Percentiles rank a stretch among this genome's conserved stretches.
Evolutionary conservation across 371 early-diverging fungal genomes (phyloP).

Genomic region (Lichtheimia corymbifera): DNA sequence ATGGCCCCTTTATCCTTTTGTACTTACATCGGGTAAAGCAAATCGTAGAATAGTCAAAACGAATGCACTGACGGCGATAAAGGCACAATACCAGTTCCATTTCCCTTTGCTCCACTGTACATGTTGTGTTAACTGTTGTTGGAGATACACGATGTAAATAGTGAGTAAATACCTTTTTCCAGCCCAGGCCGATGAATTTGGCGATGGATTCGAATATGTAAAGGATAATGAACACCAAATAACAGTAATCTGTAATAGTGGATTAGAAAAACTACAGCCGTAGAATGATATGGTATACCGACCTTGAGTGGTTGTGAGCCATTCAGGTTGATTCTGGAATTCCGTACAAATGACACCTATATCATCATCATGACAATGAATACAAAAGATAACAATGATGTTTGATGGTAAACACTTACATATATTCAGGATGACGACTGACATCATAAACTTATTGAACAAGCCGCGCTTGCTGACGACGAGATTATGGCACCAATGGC

Average conservation of each 20-base stretch:
- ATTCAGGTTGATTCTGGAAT: constrained; percentile 48
- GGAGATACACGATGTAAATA: not conserved
- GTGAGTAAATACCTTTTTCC: constrained; percentile 46
- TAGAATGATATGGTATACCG: not conserved
- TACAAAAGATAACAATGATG: not conserved
- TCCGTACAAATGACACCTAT: constrained; percentile 39
- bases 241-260: constrained; percentile 39
- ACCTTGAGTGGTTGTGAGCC: constrained; percentile 48
- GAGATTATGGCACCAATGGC: constrained; percentile 54
- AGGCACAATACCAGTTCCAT: constrained; percentile 59
- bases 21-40: constrained; percentile 43
- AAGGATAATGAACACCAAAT: constrained; percentile 44
- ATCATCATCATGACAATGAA: not conserved
- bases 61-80: constrained; percentile 45
- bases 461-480: constrained; percentile 53
- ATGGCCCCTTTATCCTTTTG: no score
- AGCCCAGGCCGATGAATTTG: constrained; percentile 53
- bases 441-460: constrained; percentile 53
- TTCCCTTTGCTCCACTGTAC: constrained; percentile 54
- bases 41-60: constrained; percentile 50
- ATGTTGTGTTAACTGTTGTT: no score
- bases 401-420: constrained; percentile 15
- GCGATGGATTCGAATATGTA: constrained; percentile 51
- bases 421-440: constrained; percentile 48
- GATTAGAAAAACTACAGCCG: no score